Conservation (phyloP, 2,329 filamentous ascomycete species). For the Teratosphaeria nubilosa region DNA sequence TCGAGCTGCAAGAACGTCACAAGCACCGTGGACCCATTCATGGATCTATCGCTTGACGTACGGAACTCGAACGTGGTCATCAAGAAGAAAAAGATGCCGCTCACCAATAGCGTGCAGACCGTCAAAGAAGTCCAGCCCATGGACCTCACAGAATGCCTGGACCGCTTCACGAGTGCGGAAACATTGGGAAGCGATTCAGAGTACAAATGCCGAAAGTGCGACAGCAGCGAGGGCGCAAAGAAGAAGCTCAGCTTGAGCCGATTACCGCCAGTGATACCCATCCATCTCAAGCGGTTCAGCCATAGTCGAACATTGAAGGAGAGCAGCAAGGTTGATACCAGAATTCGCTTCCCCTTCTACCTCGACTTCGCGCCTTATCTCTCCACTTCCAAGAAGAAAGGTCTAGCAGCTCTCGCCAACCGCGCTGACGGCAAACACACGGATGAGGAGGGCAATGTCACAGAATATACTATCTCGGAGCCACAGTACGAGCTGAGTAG, state of each 20-base stretch:
- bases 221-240: constrained; percentile 62
- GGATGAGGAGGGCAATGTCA: constrained; percentile 5
- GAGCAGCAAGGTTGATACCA: constrained; percentile 83
- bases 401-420: constrained; percentile 39
- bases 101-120: constrained; percentile 32
- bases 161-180: constrained; percentile 79
- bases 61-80: constrained; percentile 47
- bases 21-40: constrained; percentile 75
- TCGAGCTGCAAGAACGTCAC: constrained; percentile 76
- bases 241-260: constrained; percentile 78
- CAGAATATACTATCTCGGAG: neutral
- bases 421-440: constrained; percentile 8
- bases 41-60: constrained; percentile 83
- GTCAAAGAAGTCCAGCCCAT: constrained; percentile 25
- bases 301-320: constrained; percentile 46
- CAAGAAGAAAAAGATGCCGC: constrained; percentile 50
- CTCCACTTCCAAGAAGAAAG: constrained; percentile 33
- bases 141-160: constrained; percentile 53
- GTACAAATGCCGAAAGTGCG: constrained; percentile 77
- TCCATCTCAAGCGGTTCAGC: constrained; percentile 64
- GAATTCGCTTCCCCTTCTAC: constrained; percentile 73
- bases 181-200: constrained; percentile 55
- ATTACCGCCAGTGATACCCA: constrained; percentile 77
- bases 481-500: constrained; percentile 80
- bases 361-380: constrained; percentile 90